phyloP scores from a whole-genome alignment of 2,329 filamentous ascomycete species.

The Alternaria alternata region DNA sequence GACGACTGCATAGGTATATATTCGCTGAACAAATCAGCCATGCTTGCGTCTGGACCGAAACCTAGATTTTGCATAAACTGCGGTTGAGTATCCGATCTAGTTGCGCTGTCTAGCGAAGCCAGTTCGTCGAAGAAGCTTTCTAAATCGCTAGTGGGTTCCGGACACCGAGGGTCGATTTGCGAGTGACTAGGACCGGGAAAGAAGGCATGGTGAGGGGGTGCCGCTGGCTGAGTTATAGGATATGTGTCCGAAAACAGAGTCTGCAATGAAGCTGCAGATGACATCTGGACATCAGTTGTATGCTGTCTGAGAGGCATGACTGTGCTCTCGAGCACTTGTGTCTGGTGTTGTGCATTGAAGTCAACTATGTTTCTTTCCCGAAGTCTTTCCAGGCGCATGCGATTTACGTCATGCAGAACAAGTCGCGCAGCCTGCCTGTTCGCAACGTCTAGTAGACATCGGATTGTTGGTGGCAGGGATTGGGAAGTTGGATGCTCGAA shows the following conservation, averaged over 20 bases:
- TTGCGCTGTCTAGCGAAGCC: slow-evolving; percentile 63
- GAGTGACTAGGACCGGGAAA: slow-evolving; percentile 20
- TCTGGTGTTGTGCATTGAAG: slow-evolving; percentile 18
- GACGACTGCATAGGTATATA: slow-evolving; percentile 51
- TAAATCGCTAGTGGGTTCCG: slow-evolving; percentile 52
- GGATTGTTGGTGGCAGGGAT: slow-evolving; percentile 39
- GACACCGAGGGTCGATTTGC: slow-evolving; percentile 37
- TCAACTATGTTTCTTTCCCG: slow-evolving; percentile 19
- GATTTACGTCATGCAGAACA: slow-evolving; percentile 22
- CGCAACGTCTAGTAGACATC: slow-evolving; percentile 36
- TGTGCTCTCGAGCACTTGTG: slow-evolving; percentile 1
- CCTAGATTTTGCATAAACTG: slow-evolving; percentile 74
- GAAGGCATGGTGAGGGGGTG: slow-evolving; percentile 17
- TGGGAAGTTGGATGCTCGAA: slow-evolving; percentile 26
- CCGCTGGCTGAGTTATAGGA: slow-evolving; percentile 1
- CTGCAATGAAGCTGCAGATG: slow-evolving; percentile 33
- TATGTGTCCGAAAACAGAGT: slow-evolving; percentile 16
- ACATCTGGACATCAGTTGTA: slow-evolving; percentile 16
- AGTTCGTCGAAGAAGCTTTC: slow-evolving; percentile 67
- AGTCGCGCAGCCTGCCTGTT: slow-evolving; percentile 23
- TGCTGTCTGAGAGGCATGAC: slow-evolving; percentile 8
- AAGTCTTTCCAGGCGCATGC: slow-evolving; percentile 30
- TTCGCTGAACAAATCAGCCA: slow-evolving; percentile 62
- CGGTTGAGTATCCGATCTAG: slow-evolving; percentile 63
- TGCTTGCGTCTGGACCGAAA: slow-evolving; percentile 68